Base-by-base conservation (phyloP, 2,329 filamentous ascomycete genomes). In the Laburnicola sp. region DNA sequence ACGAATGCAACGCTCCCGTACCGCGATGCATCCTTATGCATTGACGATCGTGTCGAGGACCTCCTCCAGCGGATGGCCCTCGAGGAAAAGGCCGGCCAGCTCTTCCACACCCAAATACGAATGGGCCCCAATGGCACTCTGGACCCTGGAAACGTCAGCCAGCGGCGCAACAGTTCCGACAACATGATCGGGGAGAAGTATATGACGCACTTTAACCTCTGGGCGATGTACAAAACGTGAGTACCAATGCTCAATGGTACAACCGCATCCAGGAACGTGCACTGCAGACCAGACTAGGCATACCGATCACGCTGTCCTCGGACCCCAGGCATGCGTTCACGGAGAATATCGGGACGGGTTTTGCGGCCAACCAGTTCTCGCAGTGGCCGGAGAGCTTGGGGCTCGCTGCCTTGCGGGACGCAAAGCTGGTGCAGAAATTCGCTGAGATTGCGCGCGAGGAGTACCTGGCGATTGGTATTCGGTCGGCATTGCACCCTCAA, bases 361-460 rank as follows among this genome's bases (percentile, higher is more conserved):
- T 77, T 53, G 60, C 64, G 0, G 76, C 78, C 0, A 76, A 73
- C 0, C 67, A 64, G 0, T 76, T 82, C 53, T 79, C 76, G 0
- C 74, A 79, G 47, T 82, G 80, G 79, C 80, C 80, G 0, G 78
- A 16, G 16, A 75, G 74, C 0, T 59, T 81, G 6, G 80, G 80
- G 0, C 63, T 82, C 6, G 80, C 78, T 5, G 80, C 80, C 0
- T 57, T 82, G 0, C 70, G 79, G 2, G 74, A 76, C 11, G 64
- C 76, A 0, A 66, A 73, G 0, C 60, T 80, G 0, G 76, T 79
- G 1, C 62, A 74, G 41, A 68, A 64, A 11, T 82, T 82, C 45
- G 79, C 76, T 6, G 75, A 81, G 30, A 70, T 80, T 21, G 78
- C 75, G 0, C 72, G 79, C 4, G 73, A 80, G 56, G 80, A 82